These are phyloP conservation scores for Multifurca ochricompacta DNA, from an alignment of 768 basidiomycete genomes.

Conservation along the genomic window DNA sequence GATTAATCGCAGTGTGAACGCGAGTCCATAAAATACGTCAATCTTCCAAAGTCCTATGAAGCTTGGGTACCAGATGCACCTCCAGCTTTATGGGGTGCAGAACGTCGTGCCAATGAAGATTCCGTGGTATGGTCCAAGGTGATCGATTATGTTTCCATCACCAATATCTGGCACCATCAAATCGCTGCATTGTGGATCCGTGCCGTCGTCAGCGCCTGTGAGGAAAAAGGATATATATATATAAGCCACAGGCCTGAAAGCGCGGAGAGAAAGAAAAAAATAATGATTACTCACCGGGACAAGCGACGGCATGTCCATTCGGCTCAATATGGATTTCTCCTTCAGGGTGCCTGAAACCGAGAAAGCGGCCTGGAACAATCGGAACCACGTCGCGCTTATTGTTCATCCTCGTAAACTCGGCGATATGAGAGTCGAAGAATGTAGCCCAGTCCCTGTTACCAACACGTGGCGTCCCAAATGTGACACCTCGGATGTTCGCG, in stretches of 20 bases:
- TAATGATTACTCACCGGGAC: constrained; percentile 4
- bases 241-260: background rate
- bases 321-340: constrained; percentile 14
- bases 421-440: constrained; percentile 16
- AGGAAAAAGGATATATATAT: background rate
- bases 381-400: constrained; percentile 14
- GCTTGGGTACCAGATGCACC: background rate
- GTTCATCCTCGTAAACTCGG: constrained; percentile 18
- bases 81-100: constrained; percentile 18
- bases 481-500: constrained; percentile 13
- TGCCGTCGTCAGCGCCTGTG: constrained; percentile 42
- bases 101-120: constrained; percentile 48
- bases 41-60: background rate
- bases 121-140: constrained; percentile 52
- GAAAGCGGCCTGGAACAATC: constrained; percentile 13
- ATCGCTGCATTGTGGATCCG: constrained; percentile 47
- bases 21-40: background rate
- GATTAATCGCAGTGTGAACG: background rate
- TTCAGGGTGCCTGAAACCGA: constrained; percentile 11
- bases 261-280: no score
- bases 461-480: constrained; percentile 18
- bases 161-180: constrained; percentile 45
- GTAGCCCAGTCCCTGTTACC: constrained; percentile 11
- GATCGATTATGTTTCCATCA: constrained; percentile 34
- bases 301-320: constrained; percentile 8